Evolutionary conservation across 208 protist genomes (phyloP).

Genomic region (Phytomonas francai): DNA sequence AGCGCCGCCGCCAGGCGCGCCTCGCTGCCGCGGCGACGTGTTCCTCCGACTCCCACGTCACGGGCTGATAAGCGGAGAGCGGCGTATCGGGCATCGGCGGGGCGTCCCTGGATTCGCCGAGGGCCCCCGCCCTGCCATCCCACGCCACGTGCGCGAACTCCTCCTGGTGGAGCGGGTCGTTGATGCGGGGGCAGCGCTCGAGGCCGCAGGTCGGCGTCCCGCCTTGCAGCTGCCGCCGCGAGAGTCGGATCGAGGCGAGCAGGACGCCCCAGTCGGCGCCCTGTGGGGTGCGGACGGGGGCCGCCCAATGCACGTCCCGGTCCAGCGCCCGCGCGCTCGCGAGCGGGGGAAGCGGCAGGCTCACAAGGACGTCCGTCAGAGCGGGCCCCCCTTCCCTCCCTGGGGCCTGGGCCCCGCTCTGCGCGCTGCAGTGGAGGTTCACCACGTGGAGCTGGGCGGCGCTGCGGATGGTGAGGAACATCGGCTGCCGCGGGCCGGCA

Average conservation of each 20-base stretch:
- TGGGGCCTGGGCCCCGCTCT: constrained; percentile 28
- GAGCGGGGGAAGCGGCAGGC: constrained; percentile 54
- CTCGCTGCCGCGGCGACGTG: constrained; percentile 54
- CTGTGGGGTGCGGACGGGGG: constrained; percentile 47
- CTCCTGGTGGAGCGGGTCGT: constrained; percentile 76
- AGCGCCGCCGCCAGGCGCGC: constrained; percentile 46
- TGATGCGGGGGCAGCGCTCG: constrained; percentile 47
- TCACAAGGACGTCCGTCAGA: constrained; percentile 33
- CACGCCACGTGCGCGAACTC: constrained; percentile 46
- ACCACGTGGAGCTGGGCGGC: constrained; percentile 13
- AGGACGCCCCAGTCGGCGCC: constrained; percentile 64
- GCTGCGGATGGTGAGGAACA: constrained; percentile 23
- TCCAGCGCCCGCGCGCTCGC: constrained; percentile 30
- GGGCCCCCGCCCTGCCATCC: constrained; percentile 10
- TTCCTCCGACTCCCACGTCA: constrained; percentile 62
- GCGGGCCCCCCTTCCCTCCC: too few species aligned
- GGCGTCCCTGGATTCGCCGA: constrained; percentile 17
- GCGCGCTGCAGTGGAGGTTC: constrained; percentile 65
- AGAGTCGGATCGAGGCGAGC: constrained; percentile 48
- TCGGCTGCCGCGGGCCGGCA: constrained; percentile 17
- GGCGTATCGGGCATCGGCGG: constrained; percentile 38
- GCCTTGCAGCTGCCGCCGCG: constrained; percentile 37
- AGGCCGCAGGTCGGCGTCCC: constrained; percentile 35
- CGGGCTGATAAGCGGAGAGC: constrained; percentile 56
- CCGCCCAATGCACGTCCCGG: constrained; percentile 66